Evolutionary conservation across 2,329 filamentous ascomycete genomes (phyloP), one percentile per base, ranked within the genome.

Genomic region (Stachybotrys echinatus): DNA sequence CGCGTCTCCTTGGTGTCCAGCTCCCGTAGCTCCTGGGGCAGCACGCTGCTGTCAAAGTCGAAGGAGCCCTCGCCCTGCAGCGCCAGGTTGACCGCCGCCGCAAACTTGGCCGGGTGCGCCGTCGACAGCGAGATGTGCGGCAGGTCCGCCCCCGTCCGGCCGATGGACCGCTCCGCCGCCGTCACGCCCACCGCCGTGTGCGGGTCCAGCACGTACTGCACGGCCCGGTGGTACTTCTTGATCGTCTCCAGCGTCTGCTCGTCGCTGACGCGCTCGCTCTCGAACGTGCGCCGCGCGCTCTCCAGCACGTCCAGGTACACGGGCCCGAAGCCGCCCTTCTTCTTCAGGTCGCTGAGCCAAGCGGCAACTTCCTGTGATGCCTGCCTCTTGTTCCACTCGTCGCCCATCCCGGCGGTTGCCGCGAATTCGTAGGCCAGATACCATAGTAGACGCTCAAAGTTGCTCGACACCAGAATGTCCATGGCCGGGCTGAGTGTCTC

Each of bases 361-460:
- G 72, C 65, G 47, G 79, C 78, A 40, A 97, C 90, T 59, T 88
- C 86, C 64, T 89, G 83, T 3, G 89, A 87, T 8, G 84, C 84
- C 67, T 84, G 81, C 66, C 77, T 83, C 71, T 82, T 81, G 67
- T 81, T 85, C 75, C 79, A 85, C 56, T 78, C 73, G 48, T 83
- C 79, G 59, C 86, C 80, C 76, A 84, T 81, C 47, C 80, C 80
- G 4, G 76, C 75, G 12, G 67, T 73, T 6, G 73, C 64, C 18
- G 82, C 83, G 53, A 84, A 86, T 58, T 88, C 80, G 71, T 89
- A 89, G 2, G 90, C 87, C 23, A 97, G 76, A 76, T 89, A 96
- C 92, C 92, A 97, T 12, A 99, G 78, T 5, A 99, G 77, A 27
- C 94, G 84, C 76, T 99, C 94, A 65, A 99, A 97, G 75, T 99